Conservation (phyloP, 495 filamentous ascomycete genomes). For the Hyaloscypha variabilis region DNA sequence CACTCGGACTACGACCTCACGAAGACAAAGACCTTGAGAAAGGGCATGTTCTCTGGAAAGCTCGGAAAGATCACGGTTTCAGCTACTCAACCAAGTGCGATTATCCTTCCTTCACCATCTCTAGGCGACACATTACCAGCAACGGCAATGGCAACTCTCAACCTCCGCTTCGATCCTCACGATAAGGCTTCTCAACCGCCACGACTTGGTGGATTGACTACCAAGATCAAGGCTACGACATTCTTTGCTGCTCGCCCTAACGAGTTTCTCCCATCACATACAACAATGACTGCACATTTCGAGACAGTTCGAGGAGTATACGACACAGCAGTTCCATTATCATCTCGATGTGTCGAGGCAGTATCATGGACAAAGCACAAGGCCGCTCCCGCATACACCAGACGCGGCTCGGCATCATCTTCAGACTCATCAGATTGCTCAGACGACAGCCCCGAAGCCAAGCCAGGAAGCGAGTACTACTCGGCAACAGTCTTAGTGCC, state of each 20-base stretch:
- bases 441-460: slow-evolving; percentile 5
- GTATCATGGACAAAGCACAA: slow-evolving; percentile 60
- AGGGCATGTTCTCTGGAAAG: slow-evolving; percentile 76
- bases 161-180: slow-evolving; percentile 70
- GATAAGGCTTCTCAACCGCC: slow-evolving; percentile 63
- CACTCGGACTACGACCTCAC: slow-evolving; percentile 68
- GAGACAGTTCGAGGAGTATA: slow-evolving; percentile 64
- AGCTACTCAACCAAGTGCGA: slow-evolving; percentile 71
- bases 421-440: slow-evolving; percentile 25
- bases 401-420: slow-evolving; percentile 55
- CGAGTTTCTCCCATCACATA: slow-evolving; percentile 61
- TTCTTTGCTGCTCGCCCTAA: slow-evolving; percentile 61
- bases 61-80: slow-evolving; percentile 72
- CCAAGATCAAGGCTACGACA: slow-evolving; percentile 74
- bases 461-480: slow-evolving; percentile 54
- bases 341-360: slow-evolving; percentile 63
- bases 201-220: slow-evolving; percentile 62
- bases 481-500: slow-evolving; percentile 73
- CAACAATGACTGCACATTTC: slow-evolving; percentile 44
- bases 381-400: slow-evolving; percentile 7
- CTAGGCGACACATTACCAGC: slow-evolving; percentile 34
- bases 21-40: slow-evolving; percentile 76
- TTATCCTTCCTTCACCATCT: slow-evolving; percentile 58
- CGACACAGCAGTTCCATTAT: slow-evolving; percentile 61
- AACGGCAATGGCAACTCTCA: slow-evolving; percentile 65